Evolutionary conservation across 2,329 filamentous ascomycete genomes (phyloP).

Genomic region (Scytalidium sp.): DNA sequence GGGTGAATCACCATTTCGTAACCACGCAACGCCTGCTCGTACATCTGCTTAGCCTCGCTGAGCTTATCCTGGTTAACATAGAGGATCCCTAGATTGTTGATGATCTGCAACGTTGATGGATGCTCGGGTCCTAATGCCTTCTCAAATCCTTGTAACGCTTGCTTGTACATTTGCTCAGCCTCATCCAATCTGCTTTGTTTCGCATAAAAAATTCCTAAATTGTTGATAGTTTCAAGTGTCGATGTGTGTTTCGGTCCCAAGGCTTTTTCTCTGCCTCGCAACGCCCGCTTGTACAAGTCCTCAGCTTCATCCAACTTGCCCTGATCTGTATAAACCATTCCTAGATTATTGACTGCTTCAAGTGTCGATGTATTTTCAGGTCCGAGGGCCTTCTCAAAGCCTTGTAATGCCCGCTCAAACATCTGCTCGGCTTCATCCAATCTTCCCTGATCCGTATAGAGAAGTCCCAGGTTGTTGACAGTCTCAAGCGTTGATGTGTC

Average conservation of each 20-base stretch:
- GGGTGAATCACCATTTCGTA: conserved; percentile 23
- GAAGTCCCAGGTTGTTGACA: conserved; percentile 7
- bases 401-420: conserved; percentile 9
- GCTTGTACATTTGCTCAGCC: conserved; percentile 8
- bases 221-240: conserved; percentile 20
- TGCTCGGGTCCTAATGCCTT: conserved; percentile 3
- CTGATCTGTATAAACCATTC: background rate
- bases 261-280: conserved; percentile 12
- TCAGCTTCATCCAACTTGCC: conserved; percentile 1
- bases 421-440: conserved; percentile 5
- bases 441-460: conserved; percentile 10
- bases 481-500: conserved; percentile 5
- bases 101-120: conserved; percentile 9
- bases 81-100: conserved; percentile 19
- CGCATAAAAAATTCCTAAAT: conserved; percentile 21
- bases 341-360: conserved; percentile 7
- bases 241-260: conserved; percentile 18
- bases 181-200: conserved; percentile 4
- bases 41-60: conserved; percentile 22
- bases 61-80: conserved; percentile 21
- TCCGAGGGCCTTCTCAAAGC: conserved; percentile 17
- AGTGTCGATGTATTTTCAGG: conserved; percentile 20
- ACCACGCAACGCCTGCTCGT: conserved; percentile 12
- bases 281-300: background rate
- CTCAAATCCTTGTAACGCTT: conserved; percentile 8